Evolutionary conservation across 2,329 filamentous ascomycete genomes (phyloP), one percentile per base, ranked within the genome.

Genomic region (Beauveria varroae): DNA sequence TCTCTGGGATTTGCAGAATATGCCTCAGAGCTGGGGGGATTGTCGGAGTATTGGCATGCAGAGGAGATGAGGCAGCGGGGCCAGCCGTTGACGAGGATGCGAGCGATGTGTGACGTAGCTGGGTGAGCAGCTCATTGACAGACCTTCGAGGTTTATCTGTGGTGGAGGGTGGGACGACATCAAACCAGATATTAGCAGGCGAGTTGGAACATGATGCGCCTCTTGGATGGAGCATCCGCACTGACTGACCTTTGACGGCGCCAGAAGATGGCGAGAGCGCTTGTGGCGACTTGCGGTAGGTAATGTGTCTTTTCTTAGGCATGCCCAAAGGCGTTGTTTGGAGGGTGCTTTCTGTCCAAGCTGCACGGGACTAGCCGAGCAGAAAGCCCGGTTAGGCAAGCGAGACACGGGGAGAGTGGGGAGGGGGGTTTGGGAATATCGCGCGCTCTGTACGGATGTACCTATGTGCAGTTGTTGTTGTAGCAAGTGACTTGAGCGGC

Each of bases 261-360:
- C 54, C 20, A 40, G 60, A 44, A 20, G 79, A 77, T 65, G 82
- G 78, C 67, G 82, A 81, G 63, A 80, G 81, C 67, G 57, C 41
- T 53, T 62, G 43, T 28, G 75, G 79, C 66, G 84, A 84, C 71
- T 86, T 87, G 65, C 83, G 82, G 67, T 81, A 84, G 68, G 76
- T 77, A 66, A 79, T 76, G 61, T 82, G 79, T 72, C 82, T 78
- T 79, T 86, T 87, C 78, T 86, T 87, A 73, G 85, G 82, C 85
- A 87, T 87, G 64, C 73, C 75, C 70, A 34, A 34, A 12, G 30
- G 30, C 62, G 56, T 60, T 57, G 57, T 34, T 14, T 22, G 16
- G 24, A 16, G 34, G 37, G 14, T 20, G 46, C 16, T 41, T 57
- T 34, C 44, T 47, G 41, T 34, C 8, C 43, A 3, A 22, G 55